Evolutionary conservation across 352 stramenopile species (phyloP), one percentile per base, ranked within the genome.

Genomic region (Globisporangium barbulae): DNA sequence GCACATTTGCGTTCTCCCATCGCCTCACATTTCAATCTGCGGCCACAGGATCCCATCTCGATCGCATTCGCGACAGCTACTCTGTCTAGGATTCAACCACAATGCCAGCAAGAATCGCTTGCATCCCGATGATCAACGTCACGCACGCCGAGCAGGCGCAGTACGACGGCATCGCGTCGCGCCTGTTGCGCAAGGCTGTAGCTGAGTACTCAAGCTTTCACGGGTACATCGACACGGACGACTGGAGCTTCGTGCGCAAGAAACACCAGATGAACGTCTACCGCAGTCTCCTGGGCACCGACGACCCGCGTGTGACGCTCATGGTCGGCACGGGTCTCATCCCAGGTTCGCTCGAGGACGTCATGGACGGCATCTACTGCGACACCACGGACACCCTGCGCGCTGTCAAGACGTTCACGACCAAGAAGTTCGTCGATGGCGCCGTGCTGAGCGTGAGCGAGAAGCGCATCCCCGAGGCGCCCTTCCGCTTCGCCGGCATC

Each of bases 401-500:
- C 17, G 65, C 65, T 0, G 74, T 69, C 19, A 76, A 77, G 30
- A 45, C 70, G n/a, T 49, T 80, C 21, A 54, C 78, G 8, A 68
- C 73, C 12, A 73, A 78, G 59, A 61, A 72, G 35, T 47, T 81
- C 13, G 62, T 75, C 7, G 76, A 76, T 25, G 71, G 61, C 8
- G 65, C 59, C 3, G 62, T 82, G 19, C 59, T 84, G 21, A 67
- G 73, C 47, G 71, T 67, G 1, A 71, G 65, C n/a, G 65, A 78
- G 67, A 62, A 65, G 5, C 69, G 69, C 3, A 72, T 59, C 19
- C 22, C 63, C 0, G 57, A 78, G 2, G 64, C 68, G 15, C 76
- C 76, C 31, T 84, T 71, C 48, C 69, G 66, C 48, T 84, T 82
- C 47, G 71, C 71, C 1, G 76, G 76, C 17, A 80, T 84, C 65